Percentiles rank a stretch among this genome's conserved stretches.
phyloP scores from a whole-genome alignment of 805 yeast species.

The Sugiyamaella boreocaroliniensis region DNA sequence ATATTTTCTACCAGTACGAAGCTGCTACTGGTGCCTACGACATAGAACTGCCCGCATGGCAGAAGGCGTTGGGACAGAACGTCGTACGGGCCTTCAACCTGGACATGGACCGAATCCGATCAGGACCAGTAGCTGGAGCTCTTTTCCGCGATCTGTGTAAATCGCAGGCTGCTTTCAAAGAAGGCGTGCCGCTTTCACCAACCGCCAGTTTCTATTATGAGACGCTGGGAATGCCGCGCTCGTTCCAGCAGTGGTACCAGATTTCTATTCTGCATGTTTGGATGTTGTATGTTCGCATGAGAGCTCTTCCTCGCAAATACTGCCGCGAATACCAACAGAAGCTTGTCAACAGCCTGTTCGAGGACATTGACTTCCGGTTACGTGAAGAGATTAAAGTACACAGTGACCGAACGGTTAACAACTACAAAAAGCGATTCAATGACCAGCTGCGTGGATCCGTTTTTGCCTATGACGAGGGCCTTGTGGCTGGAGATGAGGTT shows the following conservation, averaged over 20 bases:
- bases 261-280: slow-evolving; percentile 85
- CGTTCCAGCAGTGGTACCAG: slow-evolving; percentile 96
- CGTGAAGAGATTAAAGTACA: slow-evolving; percentile 79
- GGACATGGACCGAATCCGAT: slow-evolving; percentile 87
- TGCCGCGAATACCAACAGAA: slow-evolving; percentile 90
- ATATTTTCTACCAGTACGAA: slow-evolving; percentile 26
- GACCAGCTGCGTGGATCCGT: slow-evolving; percentile 85
- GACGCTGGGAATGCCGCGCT: slow-evolving; percentile 70
- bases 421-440: slow-evolving; percentile 83
- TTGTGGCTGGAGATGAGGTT: slow-evolving; percentile 52
- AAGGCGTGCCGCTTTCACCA: slow-evolving; percentile 41
- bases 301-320: slow-evolving; percentile 88
- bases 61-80: slow-evolving; percentile 27
- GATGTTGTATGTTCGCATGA: slow-evolving; percentile 91
- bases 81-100: slow-evolving; percentile 46
- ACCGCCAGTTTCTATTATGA: slow-evolving; percentile 82
- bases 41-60: slow-evolving; percentile 24
- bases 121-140: slow-evolving; percentile 93
- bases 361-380: slow-evolving; percentile 81
- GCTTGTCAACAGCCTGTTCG: slow-evolving; percentile 79
- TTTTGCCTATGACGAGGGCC: slow-evolving; percentile 88
- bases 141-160: slow-evolving; percentile 82
- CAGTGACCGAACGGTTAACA: slow-evolving; percentile 75
- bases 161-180: slow-evolving; percentile 52
- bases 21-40: slow-evolving; percentile 20